Evolutionary conservation across 78 protist genomes (phyloP).

Genomic region (Emiliania huxleyi): DNA sequence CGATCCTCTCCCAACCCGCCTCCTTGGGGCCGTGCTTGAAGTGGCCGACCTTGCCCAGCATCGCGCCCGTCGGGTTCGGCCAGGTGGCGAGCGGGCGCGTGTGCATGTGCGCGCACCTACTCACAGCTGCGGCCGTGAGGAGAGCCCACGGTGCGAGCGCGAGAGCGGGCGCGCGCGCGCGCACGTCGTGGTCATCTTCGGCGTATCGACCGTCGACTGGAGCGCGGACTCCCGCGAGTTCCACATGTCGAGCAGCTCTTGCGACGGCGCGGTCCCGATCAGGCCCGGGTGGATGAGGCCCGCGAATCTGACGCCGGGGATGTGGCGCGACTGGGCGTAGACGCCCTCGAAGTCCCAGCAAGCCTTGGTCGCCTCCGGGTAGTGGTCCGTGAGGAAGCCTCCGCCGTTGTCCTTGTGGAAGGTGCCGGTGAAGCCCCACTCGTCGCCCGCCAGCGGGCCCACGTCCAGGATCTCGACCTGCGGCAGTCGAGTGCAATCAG

Average conservation of each 20-base stretch:
- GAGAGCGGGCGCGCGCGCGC: too few relatives aligned
- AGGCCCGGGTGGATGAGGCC: slow-evolving; percentile 33
- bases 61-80: background rate
- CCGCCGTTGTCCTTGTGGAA: slow-evolving; percentile 29
- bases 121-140: too few relatives aligned
- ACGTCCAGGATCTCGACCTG: slow-evolving; percentile 6
- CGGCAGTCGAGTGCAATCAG: too few relatives aligned
- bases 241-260: slow-evolving; percentile 22
- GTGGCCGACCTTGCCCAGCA: slow-evolving; percentile 7
- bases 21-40: background rate
- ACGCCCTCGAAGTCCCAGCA: slow-evolving; percentile 31
- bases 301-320: slow-evolving; percentile 23
- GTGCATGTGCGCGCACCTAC: background rate
- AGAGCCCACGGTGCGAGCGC: too few relatives aligned
- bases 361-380: slow-evolving; percentile 17
- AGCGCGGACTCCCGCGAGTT: slow-evolving; percentile 12
- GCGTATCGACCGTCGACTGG: too few relatives aligned
- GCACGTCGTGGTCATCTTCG: too few relatives aligned
- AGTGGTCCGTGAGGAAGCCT: slow-evolving; percentile 14
- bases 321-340: slow-evolving; percentile 21
- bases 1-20: background rate
- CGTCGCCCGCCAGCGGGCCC: slow-evolving; percentile 18
- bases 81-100: background rate
- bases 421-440: slow-evolving; percentile 37
- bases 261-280: slow-evolving; percentile 31